Evolutionary conservation across 2,329 filamentous ascomycete species (phyloP).

Genomic region (Nigrograna mackinnonii): DNA sequence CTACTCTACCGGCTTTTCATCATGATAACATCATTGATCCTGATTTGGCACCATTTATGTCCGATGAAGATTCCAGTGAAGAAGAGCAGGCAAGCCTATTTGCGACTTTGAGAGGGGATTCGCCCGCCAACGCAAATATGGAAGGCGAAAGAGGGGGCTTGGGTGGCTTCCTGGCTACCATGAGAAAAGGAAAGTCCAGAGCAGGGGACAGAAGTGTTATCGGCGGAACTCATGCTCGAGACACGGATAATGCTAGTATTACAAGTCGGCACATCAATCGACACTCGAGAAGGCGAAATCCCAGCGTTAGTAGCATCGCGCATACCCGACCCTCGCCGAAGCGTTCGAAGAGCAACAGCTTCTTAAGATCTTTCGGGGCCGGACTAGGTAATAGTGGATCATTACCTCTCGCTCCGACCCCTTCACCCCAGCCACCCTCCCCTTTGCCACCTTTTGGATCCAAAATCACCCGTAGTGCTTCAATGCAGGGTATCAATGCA

Average conservation of each 20-base stretch:
- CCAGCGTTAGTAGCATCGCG: conserved; percentile 79
- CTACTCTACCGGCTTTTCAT: conserved; percentile 86
- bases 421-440: conserved; percentile 25
- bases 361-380: conserved; percentile 55
- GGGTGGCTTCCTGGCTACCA: conserved; percentile 70
- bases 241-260: conserved; percentile 67
- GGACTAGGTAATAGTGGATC: conserved; percentile 30
- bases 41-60: conserved; percentile 92
- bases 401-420: conserved; percentile 21
- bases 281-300: conserved; percentile 73
- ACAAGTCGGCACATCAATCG: conserved; percentile 64
- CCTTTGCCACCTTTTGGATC: conserved; percentile 28
- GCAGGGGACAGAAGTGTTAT: conserved; percentile 72
- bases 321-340: conserved; percentile 74
- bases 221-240: conserved; percentile 66
- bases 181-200: conserved; percentile 75
- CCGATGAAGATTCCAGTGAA: conserved; percentile 88
- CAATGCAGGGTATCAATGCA: conserved; percentile 74
- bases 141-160: conserved; percentile 78
- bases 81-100: conserved; percentile 91
- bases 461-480: conserved; percentile 71
- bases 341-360: conserved; percentile 57
- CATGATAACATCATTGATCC: conserved; percentile 99
- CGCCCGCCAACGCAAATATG: conserved; percentile 60
- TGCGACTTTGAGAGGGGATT: conserved; percentile 68